Evolutionary conservation across 306 rosid species (phyloP).

Genomic region (Pyrus betulifolia): DNA sequence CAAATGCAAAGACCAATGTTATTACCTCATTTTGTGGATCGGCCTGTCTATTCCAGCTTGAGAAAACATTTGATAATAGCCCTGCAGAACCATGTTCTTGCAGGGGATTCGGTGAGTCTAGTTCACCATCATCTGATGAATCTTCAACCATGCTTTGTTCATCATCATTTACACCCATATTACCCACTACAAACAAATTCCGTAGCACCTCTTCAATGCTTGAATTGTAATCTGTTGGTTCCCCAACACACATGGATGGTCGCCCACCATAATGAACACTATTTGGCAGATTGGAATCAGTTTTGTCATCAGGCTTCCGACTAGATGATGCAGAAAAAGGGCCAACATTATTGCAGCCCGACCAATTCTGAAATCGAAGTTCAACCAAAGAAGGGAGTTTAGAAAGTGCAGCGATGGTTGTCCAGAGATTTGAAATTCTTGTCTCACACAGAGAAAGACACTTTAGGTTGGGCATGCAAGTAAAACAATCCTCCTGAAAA

Average conservation of each 20-base stretch:
- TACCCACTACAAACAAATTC: slow-evolving; percentile 37
- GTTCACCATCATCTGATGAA: slow-evolving; percentile 61
- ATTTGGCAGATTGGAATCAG: slow-evolving; percentile 30
- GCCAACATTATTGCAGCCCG: slow-evolving; percentile 45
- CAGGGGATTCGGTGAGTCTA: slow-evolving; percentile 24
- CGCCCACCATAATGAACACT: slow-evolving; percentile 29
- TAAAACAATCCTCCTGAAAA: slow-evolving; percentile 65
- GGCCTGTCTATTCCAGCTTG: too few relatives aligned
- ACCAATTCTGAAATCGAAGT: slow-evolving; percentile 71
- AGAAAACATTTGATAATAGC: too few relatives aligned
- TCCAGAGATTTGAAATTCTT: slow-evolving; percentile 77
- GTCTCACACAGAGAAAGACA: slow-evolving; percentile 74
- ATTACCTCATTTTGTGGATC: slow-evolving; percentile 45
- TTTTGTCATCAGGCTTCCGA: slow-evolving; percentile 31
- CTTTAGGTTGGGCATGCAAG: slow-evolving; percentile 75
- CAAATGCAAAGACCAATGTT: neutral
- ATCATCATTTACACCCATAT: slow-evolving; percentile 35
- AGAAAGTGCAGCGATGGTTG: slow-evolving; percentile 66
- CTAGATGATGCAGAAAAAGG: slow-evolving; percentile 35
- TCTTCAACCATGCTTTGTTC: slow-evolving; percentile 49
- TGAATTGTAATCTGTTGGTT: slow-evolving; percentile 29
- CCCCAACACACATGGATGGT: slow-evolving; percentile 20
- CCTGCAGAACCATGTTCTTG: too few relatives aligned
- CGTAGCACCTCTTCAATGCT: slow-evolving; percentile 35
- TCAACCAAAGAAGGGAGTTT: slow-evolving; percentile 72